Percentiles rank a stretch among this genome's conserved stretches.
phyloP scores from a whole-genome alignment of 352 stramenopile species.

The Globisporangium recalcitrans region DNA sequence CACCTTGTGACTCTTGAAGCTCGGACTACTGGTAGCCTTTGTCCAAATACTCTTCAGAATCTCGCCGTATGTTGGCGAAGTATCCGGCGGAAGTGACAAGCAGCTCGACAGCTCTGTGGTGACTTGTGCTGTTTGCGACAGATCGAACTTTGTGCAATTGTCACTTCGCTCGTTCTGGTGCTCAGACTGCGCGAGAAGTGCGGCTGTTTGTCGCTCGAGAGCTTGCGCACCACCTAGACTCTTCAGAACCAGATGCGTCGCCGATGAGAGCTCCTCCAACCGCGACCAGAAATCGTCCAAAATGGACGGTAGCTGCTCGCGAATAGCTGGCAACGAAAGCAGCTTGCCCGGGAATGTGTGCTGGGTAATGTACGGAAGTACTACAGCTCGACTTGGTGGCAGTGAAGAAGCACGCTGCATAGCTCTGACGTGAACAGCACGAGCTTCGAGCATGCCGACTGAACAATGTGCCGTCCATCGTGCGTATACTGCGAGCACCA shows the following conservation, averaged over 20 bases:
- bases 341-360: slow-evolving; percentile 65
- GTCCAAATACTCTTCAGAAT: slow-evolving; percentile 38
- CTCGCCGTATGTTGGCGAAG: slow-evolving; percentile 25
- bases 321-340: slow-evolving; percentile 55
- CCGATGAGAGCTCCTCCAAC: slow-evolving; percentile 30
- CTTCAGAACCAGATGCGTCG: slow-evolving; percentile 19
- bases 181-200: neutral
- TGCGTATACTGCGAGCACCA: slow-evolving; percentile 56
- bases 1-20: slow-evolving; percentile 31
- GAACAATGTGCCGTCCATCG: slow-evolving; percentile 52
- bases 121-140: slow-evolving; percentile 13
- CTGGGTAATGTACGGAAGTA: slow-evolving; percentile 37
- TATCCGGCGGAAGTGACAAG: slow-evolving; percentile 18
- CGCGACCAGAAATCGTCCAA: slow-evolving; percentile 43
- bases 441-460: slow-evolving; percentile 47
- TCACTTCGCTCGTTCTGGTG: neutral
- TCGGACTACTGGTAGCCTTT: slow-evolving; percentile 24
- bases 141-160: neutral
- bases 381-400: slow-evolving; percentile 10
- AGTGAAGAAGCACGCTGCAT: slow-evolving; percentile 27
- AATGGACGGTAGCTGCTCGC: slow-evolving; percentile 31
- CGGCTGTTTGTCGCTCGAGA: neutral
- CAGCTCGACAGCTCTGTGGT: slow-evolving; percentile 32
- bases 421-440: slow-evolving; percentile 40
- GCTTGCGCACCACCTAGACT: neutral